Evolutionary conservation across 2,329 filamentous ascomycete genomes (phyloP), one percentile per base, ranked within the genome.

Genomic region (Fusarium avenaceum): DNA sequence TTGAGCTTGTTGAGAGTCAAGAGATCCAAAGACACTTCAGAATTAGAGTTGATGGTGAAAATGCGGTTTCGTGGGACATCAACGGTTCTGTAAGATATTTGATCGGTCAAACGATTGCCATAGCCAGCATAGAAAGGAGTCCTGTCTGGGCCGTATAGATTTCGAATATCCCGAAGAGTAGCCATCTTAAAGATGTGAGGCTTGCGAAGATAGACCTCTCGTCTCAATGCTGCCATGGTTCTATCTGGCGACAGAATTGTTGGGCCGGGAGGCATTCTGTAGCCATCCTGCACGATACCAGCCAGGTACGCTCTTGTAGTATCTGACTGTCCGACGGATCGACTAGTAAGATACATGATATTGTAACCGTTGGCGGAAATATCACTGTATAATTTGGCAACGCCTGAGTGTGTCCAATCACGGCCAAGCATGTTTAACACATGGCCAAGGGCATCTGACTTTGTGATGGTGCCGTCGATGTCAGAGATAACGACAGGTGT

Each of bases 111-210:
- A 57, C 96, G 90, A 78, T 99, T 99, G 60, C 96, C 96, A 75
- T 98, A 99, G 0, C 96, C 96, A 13, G 96, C 96, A 75, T 97
- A 98, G 76, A 99, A 99, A 0, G 96, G 95, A 19, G 90, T 93
- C 42, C 88, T 84, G 26, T 91, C 89, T 0, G 88, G 85, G 4
- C 89, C 90, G 75, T 97, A 99, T 1, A 99, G 85, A 60, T 90
- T 92, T 76, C 94, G 90, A 72, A 99, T 98, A 77, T 99, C 96
- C 40, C 96, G 90, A 20, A 99, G 82, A 67, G 96, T 99, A 3
- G 96, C 94, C 96, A 99, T 99, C 81, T 99, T 99, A 87, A 99
- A 99, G 9, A 99, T 93, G 76, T 99, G 94, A 0, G 96, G 96
- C 78, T 99, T 98, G 53, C 96, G 89, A 26, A 99, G 85, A 77